These are phyloP conservation scores for Candida maris DNA, from an alignment of 805 yeast species.

Conservation along the genomic window DNA sequence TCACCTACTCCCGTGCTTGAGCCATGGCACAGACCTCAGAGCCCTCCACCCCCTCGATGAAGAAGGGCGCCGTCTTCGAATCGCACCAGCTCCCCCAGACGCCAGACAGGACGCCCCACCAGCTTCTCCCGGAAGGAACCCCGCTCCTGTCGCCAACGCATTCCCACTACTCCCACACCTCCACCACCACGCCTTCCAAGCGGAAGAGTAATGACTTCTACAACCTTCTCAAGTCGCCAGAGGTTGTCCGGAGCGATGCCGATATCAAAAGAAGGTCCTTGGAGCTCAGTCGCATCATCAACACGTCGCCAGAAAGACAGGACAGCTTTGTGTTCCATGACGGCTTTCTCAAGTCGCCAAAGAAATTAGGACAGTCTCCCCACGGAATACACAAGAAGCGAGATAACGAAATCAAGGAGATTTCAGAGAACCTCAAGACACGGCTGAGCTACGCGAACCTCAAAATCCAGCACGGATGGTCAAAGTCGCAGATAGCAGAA, in stretches of 20 bases:
- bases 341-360: slow-evolving; percentile 21
- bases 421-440: slow-evolving; percentile 34
- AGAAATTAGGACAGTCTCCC: slow-evolving; percentile 17
- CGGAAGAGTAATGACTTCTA: slow-evolving; percentile 34
- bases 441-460: slow-evolving; percentile 35
- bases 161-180: slow-evolving; percentile 9
- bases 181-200: slow-evolving; percentile 28
- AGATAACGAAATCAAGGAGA: slow-evolving; percentile 32
- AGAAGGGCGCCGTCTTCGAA: slow-evolving; percentile 17
- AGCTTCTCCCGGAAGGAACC: slow-evolving; percentile 27
- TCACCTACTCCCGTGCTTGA: too few species aligned
- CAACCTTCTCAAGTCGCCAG: slow-evolving; percentile 34
- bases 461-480: slow-evolving; percentile 37
- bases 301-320: slow-evolving; percentile 24
- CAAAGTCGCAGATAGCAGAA: slow-evolving; percentile 27
- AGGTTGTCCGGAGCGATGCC: slow-evolving; percentile 16
- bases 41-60: slow-evolving; percentile 28
- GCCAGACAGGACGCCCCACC: slow-evolving; percentile 30
- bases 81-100: slow-evolving; percentile 25
- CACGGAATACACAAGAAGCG: slow-evolving; percentile 28
- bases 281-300: slow-evolving; percentile 29
- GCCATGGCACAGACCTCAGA: slow-evolving; percentile 12
- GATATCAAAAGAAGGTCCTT: slow-evolving; percentile 31
- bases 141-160: slow-evolving; percentile 34
- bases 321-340: slow-evolving; percentile 28